A percentile compares a stretch with the other conserved stretches of the same genome.
phyloP scores from a whole-genome alignment of 139 green algal genomes.

The Asterochloris erici region DNA sequence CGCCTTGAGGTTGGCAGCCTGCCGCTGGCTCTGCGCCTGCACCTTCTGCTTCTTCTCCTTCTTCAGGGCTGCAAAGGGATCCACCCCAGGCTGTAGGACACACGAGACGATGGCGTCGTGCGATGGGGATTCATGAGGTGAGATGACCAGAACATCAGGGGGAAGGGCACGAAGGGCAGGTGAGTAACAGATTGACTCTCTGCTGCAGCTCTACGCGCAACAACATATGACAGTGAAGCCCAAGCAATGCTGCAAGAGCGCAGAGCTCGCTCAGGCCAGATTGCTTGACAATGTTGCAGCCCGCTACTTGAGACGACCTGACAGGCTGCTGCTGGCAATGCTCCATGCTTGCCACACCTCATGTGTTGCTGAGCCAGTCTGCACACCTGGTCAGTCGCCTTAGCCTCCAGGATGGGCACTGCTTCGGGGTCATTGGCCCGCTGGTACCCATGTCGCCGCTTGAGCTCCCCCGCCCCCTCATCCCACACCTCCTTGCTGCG shows the following conservation, averaged over 20 bases:
- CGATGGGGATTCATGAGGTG: too few relatives aligned
- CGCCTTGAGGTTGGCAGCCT: constrained; percentile 78
- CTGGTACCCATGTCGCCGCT: constrained; percentile 87
- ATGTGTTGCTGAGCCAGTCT: background rate
- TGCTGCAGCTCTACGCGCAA: too few relatives aligned
- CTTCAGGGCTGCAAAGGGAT: constrained; percentile 80
- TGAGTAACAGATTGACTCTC: background rate
- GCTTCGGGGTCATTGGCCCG: constrained; percentile 73
- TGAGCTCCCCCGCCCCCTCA: constrained; percentile 72
- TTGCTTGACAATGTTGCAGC: too few relatives aligned
- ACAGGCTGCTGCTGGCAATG: too few relatives aligned
- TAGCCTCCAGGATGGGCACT: constrained; percentile 88
- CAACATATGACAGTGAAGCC: too few relatives aligned
- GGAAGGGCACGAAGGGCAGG: background rate
- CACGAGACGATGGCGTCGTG: background rate
- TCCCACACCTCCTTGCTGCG: constrained; percentile 86
- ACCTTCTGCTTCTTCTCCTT: constrained; percentile 77
- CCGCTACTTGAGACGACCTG: too few relatives aligned
- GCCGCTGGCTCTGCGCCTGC: constrained; percentile 59
- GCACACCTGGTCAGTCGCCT: constrained; percentile 58
- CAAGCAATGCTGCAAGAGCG: too few relatives aligned
- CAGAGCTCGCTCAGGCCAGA: too few relatives aligned
- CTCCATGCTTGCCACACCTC: too few relatives aligned
- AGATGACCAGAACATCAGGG: background rate
- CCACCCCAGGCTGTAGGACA: constrained; percentile 63